Base-by-base conservation (phyloP, 1,139 yeast genomes). In the Trichomonascaceae sp. region DNA sequence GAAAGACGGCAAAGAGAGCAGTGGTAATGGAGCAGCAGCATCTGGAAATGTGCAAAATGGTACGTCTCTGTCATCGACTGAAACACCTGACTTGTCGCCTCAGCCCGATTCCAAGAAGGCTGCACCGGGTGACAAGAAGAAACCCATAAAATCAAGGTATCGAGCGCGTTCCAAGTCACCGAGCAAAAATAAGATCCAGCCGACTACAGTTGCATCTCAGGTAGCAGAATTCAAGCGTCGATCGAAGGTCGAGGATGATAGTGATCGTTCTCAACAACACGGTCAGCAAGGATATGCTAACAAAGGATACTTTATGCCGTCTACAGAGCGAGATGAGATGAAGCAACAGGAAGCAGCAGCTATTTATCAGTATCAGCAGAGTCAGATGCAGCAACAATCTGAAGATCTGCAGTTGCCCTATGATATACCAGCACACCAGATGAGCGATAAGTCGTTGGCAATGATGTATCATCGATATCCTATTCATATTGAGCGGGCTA, bases 401-500 rank as follows among this genome's bases (percentile, higher is more conserved):
- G 57, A 56, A 44, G 58, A 51, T 45, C 53, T 53, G 53, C 56
- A 56, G 47, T 65, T 70, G 17, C 74, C 74, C 1, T 70, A 70
- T 54, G 69, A 67, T 49, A 70, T 70, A 27, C 74, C 74, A 6
- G 65, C 71, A 4, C 73, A 70, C 55, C 73, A 70, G 58, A 63
- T 68, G 58, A 63, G 69, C 17, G 73, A 70, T 53, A 65, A 68
- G 49, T 65, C 72, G 30, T 60, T 64, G 58, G 65, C 69, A 50
- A 71, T 71, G 74, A 63, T 69, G 68, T 64, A 70, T 58, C 73
- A 71, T 65, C 76, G 99, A 60, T 87, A 88, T 68, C 97, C 98
- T 0, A 84, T 93, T 48, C 96, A 91, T 68, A 95, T 93, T 48
- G 99, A 95, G 70, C 78, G 99, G 47, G 98, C 99, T 1, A 87